These are phyloP conservation scores for Fusarium irregulare DNA, from an alignment of 2,329 filamentous ascomycete genomes.

Conservation along the genomic window DNA sequence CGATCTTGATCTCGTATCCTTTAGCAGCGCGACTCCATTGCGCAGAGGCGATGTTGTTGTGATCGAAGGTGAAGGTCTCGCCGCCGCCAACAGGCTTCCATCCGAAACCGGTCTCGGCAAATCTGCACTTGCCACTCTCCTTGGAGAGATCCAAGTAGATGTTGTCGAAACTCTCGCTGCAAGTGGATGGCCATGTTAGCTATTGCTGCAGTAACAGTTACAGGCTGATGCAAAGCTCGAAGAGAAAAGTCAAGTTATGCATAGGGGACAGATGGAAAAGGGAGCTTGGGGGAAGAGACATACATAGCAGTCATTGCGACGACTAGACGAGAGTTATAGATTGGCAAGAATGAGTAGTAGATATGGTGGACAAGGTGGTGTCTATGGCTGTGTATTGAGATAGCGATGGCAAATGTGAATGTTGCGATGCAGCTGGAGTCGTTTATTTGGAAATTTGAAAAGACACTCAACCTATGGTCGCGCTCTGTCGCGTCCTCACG, in stretches of 20 bases:
- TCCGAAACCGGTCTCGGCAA: slow-evolving; percentile 92
- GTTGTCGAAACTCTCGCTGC: slow-evolving; percentile 92
- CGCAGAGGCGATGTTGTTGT: slow-evolving; percentile 83
- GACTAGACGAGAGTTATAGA: slow-evolving; percentile 17
- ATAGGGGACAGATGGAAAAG: neutral
- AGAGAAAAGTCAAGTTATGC: neutral
- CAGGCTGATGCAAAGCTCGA: neutral
- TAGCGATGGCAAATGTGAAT: neutral
- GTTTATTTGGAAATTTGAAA: slow-evolving; percentile 39
- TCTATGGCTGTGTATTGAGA: slow-evolving; percentile 13
- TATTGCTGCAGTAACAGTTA: slow-evolving; percentile 23
- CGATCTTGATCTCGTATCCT: slow-evolving; percentile 93
- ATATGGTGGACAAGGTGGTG: neutral
- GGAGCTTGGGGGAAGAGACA: slow-evolving; percentile 36
- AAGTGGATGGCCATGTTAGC: slow-evolving; percentile 22
- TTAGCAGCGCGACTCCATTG: slow-evolving; percentile 96
- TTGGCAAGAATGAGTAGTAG: neutral
- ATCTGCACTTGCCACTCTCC: slow-evolving; percentile 90
- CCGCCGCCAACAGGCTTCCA: slow-evolving; percentile 92
- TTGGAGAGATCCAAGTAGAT: slow-evolving; percentile 97
- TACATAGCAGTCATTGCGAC: slow-evolving; percentile 54
- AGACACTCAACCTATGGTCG: slow-evolving; percentile 15
- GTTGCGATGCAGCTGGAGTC: slow-evolving; percentile 26
- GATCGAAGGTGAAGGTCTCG: slow-evolving; percentile 93
- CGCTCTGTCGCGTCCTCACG: slow-evolving; percentile 35